Evolutionary conservation across 2,329 filamentous ascomycete genomes (phyloP).

Genomic region (Diaporthe aspalathi): DNA sequence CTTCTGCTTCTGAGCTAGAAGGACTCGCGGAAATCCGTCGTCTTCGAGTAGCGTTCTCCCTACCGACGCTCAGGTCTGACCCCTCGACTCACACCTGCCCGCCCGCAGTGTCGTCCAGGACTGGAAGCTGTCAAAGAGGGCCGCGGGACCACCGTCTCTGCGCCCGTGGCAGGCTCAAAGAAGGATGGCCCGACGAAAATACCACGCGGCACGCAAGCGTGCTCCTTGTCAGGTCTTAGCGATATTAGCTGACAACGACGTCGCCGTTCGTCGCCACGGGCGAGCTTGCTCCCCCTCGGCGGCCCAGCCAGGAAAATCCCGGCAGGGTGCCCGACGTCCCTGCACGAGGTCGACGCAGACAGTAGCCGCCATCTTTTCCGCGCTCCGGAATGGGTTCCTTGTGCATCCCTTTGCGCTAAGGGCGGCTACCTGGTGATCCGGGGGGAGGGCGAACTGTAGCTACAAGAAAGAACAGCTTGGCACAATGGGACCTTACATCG

Average conservation of each 20-base stretch:
- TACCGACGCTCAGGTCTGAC: not conserved
- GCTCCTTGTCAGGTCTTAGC: not conserved
- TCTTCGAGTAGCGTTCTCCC: not conserved
- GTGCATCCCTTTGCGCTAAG: not conserved
- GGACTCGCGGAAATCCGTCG: not conserved
- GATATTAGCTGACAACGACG: not conserved
- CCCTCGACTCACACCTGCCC: not conserved
- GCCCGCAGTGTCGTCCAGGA: too few relatives aligned
- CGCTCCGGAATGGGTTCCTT: not conserved
- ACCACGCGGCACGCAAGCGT: constrained; percentile 18
- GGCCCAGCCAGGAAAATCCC: not conserved
- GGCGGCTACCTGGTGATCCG: constrained; percentile 20
- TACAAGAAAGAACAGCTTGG: constrained; percentile 15
- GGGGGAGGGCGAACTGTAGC: not conserved
- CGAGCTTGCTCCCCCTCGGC: not conserved
- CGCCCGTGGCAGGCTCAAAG: not conserved
- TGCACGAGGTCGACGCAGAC: not conserved
- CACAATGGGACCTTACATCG: constrained; percentile 7
- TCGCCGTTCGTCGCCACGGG: not conserved
- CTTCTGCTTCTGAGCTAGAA: not conserved
- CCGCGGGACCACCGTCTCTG: not conserved
- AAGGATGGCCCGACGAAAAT: constrained; percentile 5
- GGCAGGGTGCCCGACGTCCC: not conserved
- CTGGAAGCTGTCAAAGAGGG: not conserved
- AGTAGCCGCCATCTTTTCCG: not conserved